A percentile compares a stretch with the other conserved stretches of the same genome.
Conservation (phyloP, 495 filamentous ascomycete genomes). For the Podospora anserina region DNA sequence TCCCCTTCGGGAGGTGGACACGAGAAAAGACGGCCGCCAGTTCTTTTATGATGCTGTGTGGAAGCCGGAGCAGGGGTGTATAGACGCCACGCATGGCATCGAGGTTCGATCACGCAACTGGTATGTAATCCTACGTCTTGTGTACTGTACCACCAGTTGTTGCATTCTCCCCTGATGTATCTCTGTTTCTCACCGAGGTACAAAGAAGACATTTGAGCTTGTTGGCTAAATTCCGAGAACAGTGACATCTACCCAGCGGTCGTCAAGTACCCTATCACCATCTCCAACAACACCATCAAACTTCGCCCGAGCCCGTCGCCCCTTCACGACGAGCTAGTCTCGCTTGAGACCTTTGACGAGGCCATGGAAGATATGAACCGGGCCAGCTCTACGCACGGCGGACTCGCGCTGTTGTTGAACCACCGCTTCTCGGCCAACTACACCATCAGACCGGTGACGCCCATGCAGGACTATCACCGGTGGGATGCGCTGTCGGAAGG, state of each 20-base stretch:
- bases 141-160: too few species aligned
- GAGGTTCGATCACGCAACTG: neutral
- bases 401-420: slow-evolving; percentile 9
- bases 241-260: neutral
- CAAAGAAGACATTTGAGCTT: too few species aligned
- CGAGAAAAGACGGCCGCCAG: neutral
- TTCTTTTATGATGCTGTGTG: neutral
- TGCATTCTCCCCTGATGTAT: too few species aligned
- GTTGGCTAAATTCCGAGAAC: too few species aligned
- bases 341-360: neutral
- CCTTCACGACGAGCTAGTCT: neutral
- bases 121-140: neutral
- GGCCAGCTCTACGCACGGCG: slow-evolving; percentile 4
- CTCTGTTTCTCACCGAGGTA: too few species aligned
- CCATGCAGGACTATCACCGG: neutral
- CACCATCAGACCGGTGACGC: neutral
- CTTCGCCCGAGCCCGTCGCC: neutral
- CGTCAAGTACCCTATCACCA: neutral
- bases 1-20: neutral
- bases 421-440: slow-evolving; percentile 4
- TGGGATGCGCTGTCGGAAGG: neutral
- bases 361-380: neutral
- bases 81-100: neutral
- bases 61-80: neutral
- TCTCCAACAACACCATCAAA: neutral